A percentile compares a stretch with the other conserved stretches of the same genome.
Evolutionary conservation across 1,139 yeast species (phyloP).

Genomic region (Sugiyamaella pinicola): DNA sequence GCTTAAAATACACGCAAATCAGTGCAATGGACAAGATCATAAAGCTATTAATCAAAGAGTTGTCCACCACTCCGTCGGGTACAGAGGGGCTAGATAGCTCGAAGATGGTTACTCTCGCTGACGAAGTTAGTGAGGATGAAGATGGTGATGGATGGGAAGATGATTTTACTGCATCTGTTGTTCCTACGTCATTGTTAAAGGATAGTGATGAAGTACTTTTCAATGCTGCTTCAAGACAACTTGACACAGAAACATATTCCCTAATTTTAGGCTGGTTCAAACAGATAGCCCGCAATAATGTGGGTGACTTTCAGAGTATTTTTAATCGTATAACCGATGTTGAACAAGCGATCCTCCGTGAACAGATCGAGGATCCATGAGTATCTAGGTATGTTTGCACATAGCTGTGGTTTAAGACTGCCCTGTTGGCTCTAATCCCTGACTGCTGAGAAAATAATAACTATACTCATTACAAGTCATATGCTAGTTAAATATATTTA

Average conservation of each 20-base stretch:
- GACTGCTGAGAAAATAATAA: no score
- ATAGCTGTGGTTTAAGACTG: not conserved
- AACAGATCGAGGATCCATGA: conserved; percentile 1
- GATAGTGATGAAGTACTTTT: conserved; percentile 2
- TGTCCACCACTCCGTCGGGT: conserved; percentile 46
- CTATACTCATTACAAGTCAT: conserved; percentile 1
- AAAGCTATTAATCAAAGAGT: conserved; percentile 68
- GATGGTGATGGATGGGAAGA: conserved; percentile 77
- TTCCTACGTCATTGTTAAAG: conserved; percentile 1
- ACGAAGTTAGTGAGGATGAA: conserved; percentile 36
- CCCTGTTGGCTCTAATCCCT: no score
- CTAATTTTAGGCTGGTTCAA: conserved; percentile 39
- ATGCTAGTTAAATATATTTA: conserved; percentile 6
- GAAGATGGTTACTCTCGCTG: conserved; percentile 34
- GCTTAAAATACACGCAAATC: conserved; percentile 53
- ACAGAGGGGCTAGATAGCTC: conserved; percentile 42
- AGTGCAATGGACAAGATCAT: conserved; percentile 73
- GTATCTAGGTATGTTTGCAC: no score
- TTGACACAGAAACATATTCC: conserved; percentile 21
- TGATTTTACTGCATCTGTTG: conserved; percentile 42
- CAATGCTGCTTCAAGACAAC: conserved; percentile 7
- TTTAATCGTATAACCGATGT: conserved; percentile 56
- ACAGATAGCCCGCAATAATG: conserved; percentile 40
- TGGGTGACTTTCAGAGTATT: conserved; percentile 56
- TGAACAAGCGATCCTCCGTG: conserved; percentile 54